A percentile compares a stretch with the other conserved stretches of the same genome.
These are phyloP conservation scores for Lipomyces kockii DNA, from an alignment of 805 yeast genomes.

Conservation along the genomic window DNA sequence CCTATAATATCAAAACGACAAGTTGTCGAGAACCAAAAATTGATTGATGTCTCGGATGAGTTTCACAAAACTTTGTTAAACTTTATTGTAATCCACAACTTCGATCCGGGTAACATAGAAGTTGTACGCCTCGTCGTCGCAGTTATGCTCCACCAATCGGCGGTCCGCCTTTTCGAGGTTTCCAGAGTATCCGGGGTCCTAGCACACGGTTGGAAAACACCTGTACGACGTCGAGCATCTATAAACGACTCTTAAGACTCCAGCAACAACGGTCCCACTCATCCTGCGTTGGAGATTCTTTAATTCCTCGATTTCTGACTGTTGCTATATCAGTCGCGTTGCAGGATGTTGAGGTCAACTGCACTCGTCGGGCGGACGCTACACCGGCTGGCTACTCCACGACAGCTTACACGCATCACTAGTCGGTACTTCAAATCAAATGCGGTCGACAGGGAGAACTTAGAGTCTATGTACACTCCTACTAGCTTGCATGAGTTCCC, in stretches of 20 bases:
- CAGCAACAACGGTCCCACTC: not conserved
- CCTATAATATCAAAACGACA: not conserved
- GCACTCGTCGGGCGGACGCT: conserved; percentile 2
- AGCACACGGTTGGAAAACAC: not conserved
- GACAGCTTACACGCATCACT: not conserved
- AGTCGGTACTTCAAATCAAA: conserved; percentile 13
- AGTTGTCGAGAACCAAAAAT: not conserved
- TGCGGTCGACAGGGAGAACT: conserved; percentile 3
- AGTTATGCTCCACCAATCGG: conserved; percentile 25
- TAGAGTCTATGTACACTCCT: conserved; percentile 12
- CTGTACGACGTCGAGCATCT: not conserved
- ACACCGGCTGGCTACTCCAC: not conserved
- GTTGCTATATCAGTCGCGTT: not conserved
- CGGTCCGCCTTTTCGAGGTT: conserved; percentile 13
- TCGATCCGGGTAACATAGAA: conserved; percentile 12
- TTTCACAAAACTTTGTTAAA: not conserved
- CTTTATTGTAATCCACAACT: not conserved
- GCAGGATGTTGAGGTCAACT: conserved; percentile 12
- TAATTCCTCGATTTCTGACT: not conserved
- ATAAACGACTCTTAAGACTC: not conserved
- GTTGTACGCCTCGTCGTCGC: conserved; percentile 1
- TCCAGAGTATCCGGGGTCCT: not conserved
- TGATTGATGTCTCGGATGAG: not conserved
- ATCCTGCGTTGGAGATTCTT: not conserved
- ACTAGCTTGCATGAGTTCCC: conserved; percentile 28